Base-by-base conservation (phyloP, 176 grass and related monocot species). In the Raddia distichophylla region DNA sequence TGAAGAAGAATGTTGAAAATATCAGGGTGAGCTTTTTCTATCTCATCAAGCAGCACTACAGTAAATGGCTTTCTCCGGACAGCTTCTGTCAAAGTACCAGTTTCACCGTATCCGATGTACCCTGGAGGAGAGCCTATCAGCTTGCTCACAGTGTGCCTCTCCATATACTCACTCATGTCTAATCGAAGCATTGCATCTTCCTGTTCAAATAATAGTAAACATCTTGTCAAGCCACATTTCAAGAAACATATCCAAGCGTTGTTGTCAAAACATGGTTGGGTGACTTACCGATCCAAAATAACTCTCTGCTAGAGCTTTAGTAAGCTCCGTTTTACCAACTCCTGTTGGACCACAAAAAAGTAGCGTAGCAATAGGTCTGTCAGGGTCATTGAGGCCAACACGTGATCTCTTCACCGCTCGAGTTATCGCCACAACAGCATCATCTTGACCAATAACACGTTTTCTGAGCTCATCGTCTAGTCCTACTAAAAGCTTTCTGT, bases 91-190 rank as follows among this genome's bases (percentile, higher is more conserved):
- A 99, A 76, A 77, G 93, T 93, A 80, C 96, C 93, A 86, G 82
- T 88, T 78, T 95, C 96, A 75, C 93, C 96, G 69, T 88, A 95
- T 50, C 96, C 96, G 7, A 99, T 53, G 64, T 99, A 99, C 18
- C 96, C 96, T 73, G 96, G 96, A 79, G 96, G 96, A 90, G 96
- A 95, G 64, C 96, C 96, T 79, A 99, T 99, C 18, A 99, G 82
- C 82, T 99, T 99, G 82, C 90, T 93, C 14, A 99, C 93, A 76
- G 96, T 95, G 82, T 99, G 96, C 64, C 93, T 77, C 84, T 99
- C 96, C 96, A 99, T 99, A 69, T 95, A 99, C 64, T 99, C 96
- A 0, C 96, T 95, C 96, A 99, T 99, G 74, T 99, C 96, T 72
- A 99, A 76, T 37, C 96, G 77, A 74, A 99, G 84, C 96, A 99